Evolutionary conservation across 2,329 filamentous ascomycete species (phyloP), one percentile per base, ranked within the genome.

Genomic region (Aspergillus sp.): DNA sequence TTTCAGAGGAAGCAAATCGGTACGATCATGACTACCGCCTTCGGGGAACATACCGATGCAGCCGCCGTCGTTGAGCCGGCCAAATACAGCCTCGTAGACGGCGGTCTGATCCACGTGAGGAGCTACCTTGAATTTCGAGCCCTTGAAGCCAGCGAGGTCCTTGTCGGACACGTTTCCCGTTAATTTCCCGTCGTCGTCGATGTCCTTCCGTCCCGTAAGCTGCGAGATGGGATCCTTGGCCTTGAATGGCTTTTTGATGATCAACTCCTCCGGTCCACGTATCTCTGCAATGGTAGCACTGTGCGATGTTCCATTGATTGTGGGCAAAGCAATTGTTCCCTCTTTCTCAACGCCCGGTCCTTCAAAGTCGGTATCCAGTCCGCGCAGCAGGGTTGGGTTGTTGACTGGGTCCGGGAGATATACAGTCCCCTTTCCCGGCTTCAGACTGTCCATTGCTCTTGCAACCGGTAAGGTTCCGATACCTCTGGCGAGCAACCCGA

Each of bases 1-100:
- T 71, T 96, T 96, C 41, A 96, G 69, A 14, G 91, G 89, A 26
- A 96, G 71, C 28, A 96, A 71, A 54, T 93, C 86, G 0, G 89
- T 86, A 40, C 89, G 80, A 58, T 96, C 89, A 61, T 96, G 89
- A 55, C 88, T 95, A 51, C 89, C 89, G 45, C 89, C 89, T 63
- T 98, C 89, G 2, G 89, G 89, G 59, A 96, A 98, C 52, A 98
- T 95, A 41, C 89, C 91, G 34, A 96, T 83, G 54, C 86, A 94
- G 12, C 88, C 89, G 29, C 86, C 86, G 24, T 74, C 72, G 44
- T 80, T 78, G 20, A 98, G 71, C 17, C 86, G 78, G 43, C 80
- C 75, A 60, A 95, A 95, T 11, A 98, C 89, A 13, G 86, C 84
- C 56, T 94, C 78, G 63, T 96, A 96, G 16, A 96, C 89, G 47